Evolutionary conservation across 352 stramenopile genomes (phyloP).

Genomic region (Blastocystis sp.): DNA sequence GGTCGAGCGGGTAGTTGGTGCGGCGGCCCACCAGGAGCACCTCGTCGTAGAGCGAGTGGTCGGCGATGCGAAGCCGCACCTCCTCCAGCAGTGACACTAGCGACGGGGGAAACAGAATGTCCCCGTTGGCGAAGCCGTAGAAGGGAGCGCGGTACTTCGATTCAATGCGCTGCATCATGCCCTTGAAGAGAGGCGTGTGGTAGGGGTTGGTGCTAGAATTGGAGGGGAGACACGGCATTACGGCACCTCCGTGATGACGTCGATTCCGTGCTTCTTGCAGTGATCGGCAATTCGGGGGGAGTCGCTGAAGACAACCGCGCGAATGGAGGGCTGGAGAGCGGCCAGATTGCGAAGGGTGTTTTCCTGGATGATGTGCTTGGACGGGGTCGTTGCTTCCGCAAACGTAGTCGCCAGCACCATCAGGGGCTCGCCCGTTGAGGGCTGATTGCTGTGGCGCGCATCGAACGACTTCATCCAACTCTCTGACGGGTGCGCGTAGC

Average conservation of each 20-base stretch:
- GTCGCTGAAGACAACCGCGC: slow-evolving; percentile 16
- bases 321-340: not conserved
- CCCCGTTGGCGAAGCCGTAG: slow-evolving; percentile 65
- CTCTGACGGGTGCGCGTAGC: not conserved
- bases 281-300: not conserved
- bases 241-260: not conserved
- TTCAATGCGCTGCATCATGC: slow-evolving; percentile 61
- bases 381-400: not conserved
- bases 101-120: slow-evolving; percentile 48
- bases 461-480: not conserved
- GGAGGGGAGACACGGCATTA: not conserved
- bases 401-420: slow-evolving; percentile 50
- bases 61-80: not conserved
- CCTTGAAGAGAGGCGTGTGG: slow-evolving; percentile 34
- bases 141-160: not conserved
- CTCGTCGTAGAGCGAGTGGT: not conserved
- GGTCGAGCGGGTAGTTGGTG: slow-evolving; percentile 4
- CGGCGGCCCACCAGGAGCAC: slow-evolving; percentile 33
- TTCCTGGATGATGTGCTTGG: slow-evolving; percentile 18
- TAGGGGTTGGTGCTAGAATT: slow-evolving; percentile 53
- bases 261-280: not conserved
- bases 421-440: not conserved
- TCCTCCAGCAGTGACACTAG: not conserved
- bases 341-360: slow-evolving; percentile 33
- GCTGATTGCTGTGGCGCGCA: not conserved